Percentiles rank a stretch among this genome's conserved stretches.
Evolutionary conservation across 345 rosid species (phyloP).

Genomic region (Boechera retrofracta): DNA sequence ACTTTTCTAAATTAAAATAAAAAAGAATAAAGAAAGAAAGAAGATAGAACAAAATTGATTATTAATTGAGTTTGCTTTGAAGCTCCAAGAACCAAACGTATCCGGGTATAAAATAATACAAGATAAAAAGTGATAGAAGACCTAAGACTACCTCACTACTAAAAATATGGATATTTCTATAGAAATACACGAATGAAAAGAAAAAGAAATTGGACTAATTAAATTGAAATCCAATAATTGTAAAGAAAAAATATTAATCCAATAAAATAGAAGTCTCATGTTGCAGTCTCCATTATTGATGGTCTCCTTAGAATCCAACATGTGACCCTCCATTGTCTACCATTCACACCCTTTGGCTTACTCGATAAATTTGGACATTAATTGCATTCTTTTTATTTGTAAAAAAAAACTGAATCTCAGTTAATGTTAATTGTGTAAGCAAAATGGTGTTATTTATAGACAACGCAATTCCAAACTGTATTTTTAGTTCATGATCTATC

Average conservation of each 20-base stretch:
- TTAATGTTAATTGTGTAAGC: not conserved
- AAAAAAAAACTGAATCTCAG: not conserved
- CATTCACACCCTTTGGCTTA: conserved; percentile 37
- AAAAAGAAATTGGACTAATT: conserved; percentile 21
- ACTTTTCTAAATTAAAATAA: not conserved
- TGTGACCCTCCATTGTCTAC: conserved; percentile 57
- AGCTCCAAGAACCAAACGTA: conserved; percentile 34
- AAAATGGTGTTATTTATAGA: not conserved
- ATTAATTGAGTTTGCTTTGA: conserved; percentile 32
- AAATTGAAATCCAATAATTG: conserved; percentile 17
- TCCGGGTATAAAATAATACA: conserved; percentile 30
- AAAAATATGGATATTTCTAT: conserved; percentile 16
- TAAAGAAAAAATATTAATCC: not conserved
- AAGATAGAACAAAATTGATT: not conserved
- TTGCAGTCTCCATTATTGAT: conserved; percentile 57
- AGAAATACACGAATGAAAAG: conserved; percentile 35
- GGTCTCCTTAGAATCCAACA: conserved; percentile 71
- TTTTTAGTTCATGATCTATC: not conserved
- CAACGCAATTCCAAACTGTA: not conserved
- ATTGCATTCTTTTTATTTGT: not conserved
- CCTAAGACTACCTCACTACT: conserved; percentile 44
- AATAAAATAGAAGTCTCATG: conserved; percentile 39
- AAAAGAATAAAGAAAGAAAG: conserved; percentile 4
- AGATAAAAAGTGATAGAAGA: conserved; percentile 34
- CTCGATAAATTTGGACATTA: conserved; percentile 24